Base-by-base conservation (phyloP, 768 basidiomycete genomes). In the Kwoniella dejecticola region DNA sequence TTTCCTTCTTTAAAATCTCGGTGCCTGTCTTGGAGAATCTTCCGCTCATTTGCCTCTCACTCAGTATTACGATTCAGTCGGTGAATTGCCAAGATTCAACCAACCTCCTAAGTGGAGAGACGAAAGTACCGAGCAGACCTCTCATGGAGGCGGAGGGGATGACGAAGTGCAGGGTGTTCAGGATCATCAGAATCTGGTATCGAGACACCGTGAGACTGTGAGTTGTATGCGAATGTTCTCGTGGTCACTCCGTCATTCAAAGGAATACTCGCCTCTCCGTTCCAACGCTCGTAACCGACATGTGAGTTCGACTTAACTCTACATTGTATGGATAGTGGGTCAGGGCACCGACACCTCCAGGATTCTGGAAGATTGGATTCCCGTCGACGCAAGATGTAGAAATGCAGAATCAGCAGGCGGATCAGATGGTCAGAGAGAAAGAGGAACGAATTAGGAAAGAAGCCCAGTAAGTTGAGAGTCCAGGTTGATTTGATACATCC, bases 281-380 rank as follows among this genome's bases (percentile, higher is more conserved):
- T n/a, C n/a, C n/a, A n/a, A n/a, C n/a, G n/a, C n/a, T n/a, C n/a
- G n/a, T n/a, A n/a, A n/a, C n/a, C n/a, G n/a, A n/a, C n/a, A n/a
- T n/a, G n/a, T n/a, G n/a, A n/a, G n/a, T n/a, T n/a, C n/a, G n/a
- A n/a, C n/a, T n/a, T n/a, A n/a, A 36, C 33, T 36, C 7, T 36
- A 36, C 33, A 36, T n/a, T n/a, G n/a, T n/a, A n/a, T n/a, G n/a
- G n/a, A 60, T 83, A 86, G 19, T 91, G 88, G 89, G 82, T 82
- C 27, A 82, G 85, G 46, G 82, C 86, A 0, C 83, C 82, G 50
- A 92, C 90, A 1, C 93, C 93, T 11, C 91, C 90, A 0, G 86
- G 85, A 15, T 95, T 90, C 78, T 94, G 91, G 90, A 83, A 87
- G 57, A 92, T 94, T 59, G 91, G 89, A 1, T 94, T 97, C 74